phyloP scores from a whole-genome alignment of 1,139 yeast species.

The Scheffersomyces cryptocercus region DNA sequence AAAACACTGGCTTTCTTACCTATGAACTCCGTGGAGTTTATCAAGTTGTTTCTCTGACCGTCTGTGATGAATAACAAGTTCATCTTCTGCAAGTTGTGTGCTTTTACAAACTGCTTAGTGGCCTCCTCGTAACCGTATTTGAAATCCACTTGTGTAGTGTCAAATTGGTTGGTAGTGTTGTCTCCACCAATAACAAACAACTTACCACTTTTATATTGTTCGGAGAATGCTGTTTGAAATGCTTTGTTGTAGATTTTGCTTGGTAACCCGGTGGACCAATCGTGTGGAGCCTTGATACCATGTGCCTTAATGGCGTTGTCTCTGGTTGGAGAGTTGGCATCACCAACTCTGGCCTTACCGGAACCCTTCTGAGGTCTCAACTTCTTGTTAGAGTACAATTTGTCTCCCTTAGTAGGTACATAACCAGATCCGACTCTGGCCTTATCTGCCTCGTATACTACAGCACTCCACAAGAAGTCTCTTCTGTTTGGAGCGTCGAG shows the following conservation, averaged over 20 bases:
- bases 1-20: slow-evolving; percentile 60
- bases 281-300: slow-evolving; percentile 89
- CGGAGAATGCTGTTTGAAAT: slow-evolving; percentile 76
- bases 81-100: slow-evolving; percentile 54
- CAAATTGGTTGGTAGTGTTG: slow-evolving; percentile 20
- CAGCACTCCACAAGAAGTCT: slow-evolving; percentile 93
- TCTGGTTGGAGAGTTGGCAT: slow-evolving; percentile 90
- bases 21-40: slow-evolving; percentile 49
- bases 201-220: slow-evolving; percentile 74
- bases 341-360: slow-evolving; percentile 96
- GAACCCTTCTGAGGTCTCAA: slow-evolving; percentile 89
- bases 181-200: slow-evolving; percentile 66
- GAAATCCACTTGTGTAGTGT: slow-evolving; percentile 43
- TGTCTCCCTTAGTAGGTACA: slow-evolving; percentile 83
- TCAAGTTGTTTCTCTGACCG: slow-evolving; percentile 52
- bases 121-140: slow-evolving; percentile 49
- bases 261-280: slow-evolving; percentile 83
- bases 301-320: slow-evolving; percentile 89
- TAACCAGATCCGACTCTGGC: slow-evolving; percentile 87
- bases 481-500: slow-evolving; percentile 79
- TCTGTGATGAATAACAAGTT: slow-evolving; percentile 70
- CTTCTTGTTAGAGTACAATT: slow-evolving; percentile 83
- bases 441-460: slow-evolving; percentile 85
- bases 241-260: slow-evolving; percentile 73
- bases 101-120: slow-evolving; percentile 57